phyloP scores from a whole-genome alignment of 1,139 yeast genomes.

The Petasospora rhodanensis region DNA sequence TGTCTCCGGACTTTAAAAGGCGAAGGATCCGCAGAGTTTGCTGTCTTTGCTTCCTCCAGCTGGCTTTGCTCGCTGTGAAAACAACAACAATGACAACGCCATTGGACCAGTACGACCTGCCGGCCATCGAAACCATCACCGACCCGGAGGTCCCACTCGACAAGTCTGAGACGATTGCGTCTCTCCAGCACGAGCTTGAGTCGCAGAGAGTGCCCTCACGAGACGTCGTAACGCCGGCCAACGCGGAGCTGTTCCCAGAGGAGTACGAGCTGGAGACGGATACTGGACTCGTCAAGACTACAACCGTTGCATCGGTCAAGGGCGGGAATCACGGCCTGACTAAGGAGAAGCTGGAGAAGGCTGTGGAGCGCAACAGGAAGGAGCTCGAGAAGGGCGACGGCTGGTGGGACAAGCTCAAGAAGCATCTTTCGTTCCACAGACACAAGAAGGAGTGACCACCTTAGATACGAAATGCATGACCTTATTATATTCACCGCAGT shows the following conservation, averaged over 20 bases:
- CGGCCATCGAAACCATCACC: slow-evolving; percentile 14
- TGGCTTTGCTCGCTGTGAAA: too few species aligned
- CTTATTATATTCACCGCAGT: too few species aligned
- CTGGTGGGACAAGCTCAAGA: slow-evolving; percentile 20
- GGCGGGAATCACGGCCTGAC: slow-evolving; percentile 8
- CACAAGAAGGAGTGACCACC: too few species aligned
- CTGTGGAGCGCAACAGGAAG: slow-evolving; percentile 29
- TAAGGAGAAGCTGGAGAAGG: slow-evolving; percentile 24
- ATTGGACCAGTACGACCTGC: slow-evolving; percentile 6
- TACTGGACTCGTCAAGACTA: slow-evolving; percentile 59
- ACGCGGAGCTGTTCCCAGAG: slow-evolving; percentile 55
- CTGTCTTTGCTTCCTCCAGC: too few species aligned
- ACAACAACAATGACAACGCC: slow-evolving; percentile 5
- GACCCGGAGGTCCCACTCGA: slow-evolving; percentile 12
- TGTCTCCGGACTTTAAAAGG: too few species aligned
- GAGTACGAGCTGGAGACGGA: slow-evolving; percentile 73
- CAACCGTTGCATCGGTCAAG: slow-evolving; percentile 5
- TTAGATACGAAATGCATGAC: too few species aligned
- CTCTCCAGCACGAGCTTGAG: slow-evolving; percentile 19
- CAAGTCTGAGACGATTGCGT: slow-evolving; percentile 23
- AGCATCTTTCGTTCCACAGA: background rate
- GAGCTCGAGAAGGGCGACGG: slow-evolving; percentile 26
- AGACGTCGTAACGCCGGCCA: slow-evolving; percentile 25
- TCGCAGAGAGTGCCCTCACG: slow-evolving; percentile 18
- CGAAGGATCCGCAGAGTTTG: too few species aligned